Base-by-base conservation (phyloP, 208 protist species). In the Acanthamoeba lenticulata region DNA sequence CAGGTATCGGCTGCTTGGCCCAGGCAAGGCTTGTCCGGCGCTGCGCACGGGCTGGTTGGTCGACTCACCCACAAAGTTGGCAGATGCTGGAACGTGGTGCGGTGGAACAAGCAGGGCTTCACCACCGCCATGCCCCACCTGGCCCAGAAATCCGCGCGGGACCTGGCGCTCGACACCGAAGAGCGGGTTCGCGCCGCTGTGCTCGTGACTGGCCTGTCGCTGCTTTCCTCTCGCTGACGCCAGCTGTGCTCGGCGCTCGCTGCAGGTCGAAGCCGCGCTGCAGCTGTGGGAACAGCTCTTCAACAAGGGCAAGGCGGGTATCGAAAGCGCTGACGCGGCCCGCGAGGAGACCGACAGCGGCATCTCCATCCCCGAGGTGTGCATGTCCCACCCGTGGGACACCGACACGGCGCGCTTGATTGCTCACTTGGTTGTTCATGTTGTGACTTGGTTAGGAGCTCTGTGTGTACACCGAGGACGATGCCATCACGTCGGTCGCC, bases 51-150 rank as follows among this genome's bases (percentile, higher is more conserved):
- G n/a, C n/a, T n/a, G n/a, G n/a, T n/a, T n/a, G n/a, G n/a, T n/a
- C n/a, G n/a, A n/a, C n/a, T n/a, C n/a, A n/a, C n/a, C n/a, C n/a
- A n/a, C n/a, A n/a, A n/a, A n/a, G n/a, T 52, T 69, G 29, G 65
- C 65, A 74, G 65, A 74, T 42, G 65, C n/a, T 74, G 65, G 65
- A 74, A 74, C 38, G 65, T 74, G n/a, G 65, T 74, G 32, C n/a
- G n/a, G 29, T 74, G 65, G 65, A 74, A 74, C 65, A 74, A 42
- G 36, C 65, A 74, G 27, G 65, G 65, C 24, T 74, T 74, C 65
- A 42, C 65, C 65, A 42, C 65, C 9, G 65, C 65, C 4, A 74
- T 42, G n/a, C 65, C 32, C 17, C 65, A 74, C 13, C 65, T 34
- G n/a, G 65, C 32, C 65, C 36, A 42, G 38, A 74, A 19, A 11